Conservation (phyloP, 2,329 filamentous ascomycete genomes). For the Fusarium avenaceum region DNA sequence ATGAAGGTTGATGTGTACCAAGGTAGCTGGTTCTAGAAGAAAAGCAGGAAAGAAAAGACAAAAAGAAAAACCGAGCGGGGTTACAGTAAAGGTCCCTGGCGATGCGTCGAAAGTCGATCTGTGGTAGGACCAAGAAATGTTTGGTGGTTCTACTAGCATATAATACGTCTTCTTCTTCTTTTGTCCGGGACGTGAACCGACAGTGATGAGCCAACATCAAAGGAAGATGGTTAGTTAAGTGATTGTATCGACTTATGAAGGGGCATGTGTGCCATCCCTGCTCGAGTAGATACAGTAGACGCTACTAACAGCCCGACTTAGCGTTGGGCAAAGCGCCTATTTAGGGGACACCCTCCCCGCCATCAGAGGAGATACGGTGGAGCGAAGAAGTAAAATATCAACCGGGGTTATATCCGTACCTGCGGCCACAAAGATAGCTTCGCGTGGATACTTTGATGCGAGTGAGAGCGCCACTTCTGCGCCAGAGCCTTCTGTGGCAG, state of each 20-base stretch:
- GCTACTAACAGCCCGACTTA: constrained; percentile 48
- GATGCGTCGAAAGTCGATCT: constrained; percentile 43
- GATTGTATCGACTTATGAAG: constrained; percentile 52
- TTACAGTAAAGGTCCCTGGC: too few species aligned
- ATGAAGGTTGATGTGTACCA: too few species aligned
- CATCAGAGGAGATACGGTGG: constrained; percentile 43
- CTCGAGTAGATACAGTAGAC: constrained; percentile 34
- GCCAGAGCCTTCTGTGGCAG: constrained; percentile 26
- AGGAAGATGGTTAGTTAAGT: constrained; percentile 46
- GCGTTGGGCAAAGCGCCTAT: constrained; percentile 42
- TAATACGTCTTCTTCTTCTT: constrained; percentile 50
- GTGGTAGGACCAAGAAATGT: constrained; percentile 38
- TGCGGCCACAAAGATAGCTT: constrained; percentile 46
- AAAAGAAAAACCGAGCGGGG: too few species aligned
- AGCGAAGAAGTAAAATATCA: constrained; percentile 49
- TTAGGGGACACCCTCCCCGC: constrained; percentile 32
- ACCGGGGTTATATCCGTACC: constrained; percentile 49
- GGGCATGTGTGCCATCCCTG: constrained; percentile 55
- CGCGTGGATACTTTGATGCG: constrained; percentile 16
- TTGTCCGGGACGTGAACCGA: constrained; percentile 51
- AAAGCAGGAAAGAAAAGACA: too few species aligned
- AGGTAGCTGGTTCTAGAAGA: too few species aligned
- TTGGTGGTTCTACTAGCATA: constrained; percentile 47
- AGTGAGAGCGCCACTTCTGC: constrained; percentile 22
- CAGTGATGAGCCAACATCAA: constrained; percentile 46